Conservation (phyloP, 2,329 filamentous ascomycete species). For the Cercospora sp. region DNA sequence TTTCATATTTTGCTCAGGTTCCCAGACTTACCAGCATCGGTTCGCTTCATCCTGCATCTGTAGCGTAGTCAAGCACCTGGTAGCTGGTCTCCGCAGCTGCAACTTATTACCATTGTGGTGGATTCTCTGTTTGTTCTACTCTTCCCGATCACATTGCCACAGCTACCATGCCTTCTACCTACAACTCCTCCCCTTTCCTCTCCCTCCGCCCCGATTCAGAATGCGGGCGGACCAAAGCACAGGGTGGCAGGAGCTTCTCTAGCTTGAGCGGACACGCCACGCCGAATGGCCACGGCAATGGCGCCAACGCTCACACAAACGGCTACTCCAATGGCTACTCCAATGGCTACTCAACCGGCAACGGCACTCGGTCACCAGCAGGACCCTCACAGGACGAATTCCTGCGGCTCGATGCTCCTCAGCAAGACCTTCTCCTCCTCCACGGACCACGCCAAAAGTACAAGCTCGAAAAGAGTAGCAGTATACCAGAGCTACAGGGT, state of each 20-base stretch:
- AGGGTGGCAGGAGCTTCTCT: slow-evolving; percentile 24
- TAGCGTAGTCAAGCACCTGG: slow-evolving; percentile 7
- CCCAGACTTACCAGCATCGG: neutral
- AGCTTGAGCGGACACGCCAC: slow-evolving; percentile 23
- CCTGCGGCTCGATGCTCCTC: slow-evolving; percentile 34
- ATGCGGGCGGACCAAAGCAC: slow-evolving; percentile 28
- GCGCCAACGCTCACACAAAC: neutral
- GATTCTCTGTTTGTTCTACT: neutral
- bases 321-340: slow-evolving; percentile 8
- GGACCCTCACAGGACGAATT: slow-evolving; percentile 32
- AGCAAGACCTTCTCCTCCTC: slow-evolving; percentile 40
- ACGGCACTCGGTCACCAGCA: slow-evolving; percentile 16
- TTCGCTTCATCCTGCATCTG: slow-evolving; percentile 3
- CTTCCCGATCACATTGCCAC: neutral
- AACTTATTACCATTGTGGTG: slow-evolving; percentile 5
- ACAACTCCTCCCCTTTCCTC: slow-evolving; percentile 30
- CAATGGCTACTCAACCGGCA: slow-evolving; percentile 20
- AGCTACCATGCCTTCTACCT: slow-evolving; percentile 30
- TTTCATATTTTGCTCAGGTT: neutral
- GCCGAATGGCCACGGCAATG: slow-evolving; percentile 23
- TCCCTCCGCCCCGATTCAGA: slow-evolving; percentile 32
- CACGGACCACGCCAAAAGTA: slow-evolving; percentile 40
- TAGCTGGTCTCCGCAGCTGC: slow-evolving; percentile 8
- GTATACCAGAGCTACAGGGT: slow-evolving; percentile 36
- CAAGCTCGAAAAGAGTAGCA: slow-evolving; percentile 34